Conservation (phyloP, 1,284 basidiomycete genomes). For the Trametes versicolor region DNA sequence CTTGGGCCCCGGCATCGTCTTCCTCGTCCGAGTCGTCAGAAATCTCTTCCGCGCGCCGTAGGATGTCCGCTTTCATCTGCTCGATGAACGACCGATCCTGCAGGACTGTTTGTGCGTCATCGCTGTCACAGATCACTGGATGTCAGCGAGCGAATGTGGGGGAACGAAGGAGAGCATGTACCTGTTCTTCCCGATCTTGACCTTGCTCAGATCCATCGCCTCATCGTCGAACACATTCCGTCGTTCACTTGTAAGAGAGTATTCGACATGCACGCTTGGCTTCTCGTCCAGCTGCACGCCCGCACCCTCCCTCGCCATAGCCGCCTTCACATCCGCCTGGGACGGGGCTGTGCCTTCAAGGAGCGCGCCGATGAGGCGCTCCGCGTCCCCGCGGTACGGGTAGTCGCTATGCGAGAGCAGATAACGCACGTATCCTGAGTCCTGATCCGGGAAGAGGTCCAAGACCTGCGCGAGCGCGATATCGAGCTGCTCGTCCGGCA, state of each 20-base stretch:
- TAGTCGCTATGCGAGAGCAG: conserved; percentile 61
- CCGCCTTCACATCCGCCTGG: conserved; percentile 47
- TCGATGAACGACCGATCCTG: conserved; percentile 72
- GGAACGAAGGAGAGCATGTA: conserved; percentile 40
- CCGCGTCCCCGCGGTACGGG: conserved; percentile 59
- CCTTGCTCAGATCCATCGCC: conserved; percentile 65
- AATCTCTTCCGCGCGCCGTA: conserved; percentile 78
- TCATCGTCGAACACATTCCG: conserved; percentile 81
- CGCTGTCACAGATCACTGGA: conserved; percentile 45
- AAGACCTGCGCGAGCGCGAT: conserved; percentile 70
- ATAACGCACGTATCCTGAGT: conserved; percentile 62
- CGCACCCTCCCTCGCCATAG: conserved; percentile 20
- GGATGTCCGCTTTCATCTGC: conserved; percentile 83
- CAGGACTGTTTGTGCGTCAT: conserved; percentile 54
- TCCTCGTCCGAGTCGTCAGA: conserved; percentile 74
- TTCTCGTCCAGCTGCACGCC: conserved; percentile 3
- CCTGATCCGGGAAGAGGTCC: conserved; percentile 73
- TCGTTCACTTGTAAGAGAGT: conserved; percentile 56
- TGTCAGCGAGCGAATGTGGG: not conserved
- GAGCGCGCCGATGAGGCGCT: conserved; percentile 72
- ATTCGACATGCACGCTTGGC: conserved; percentile 36
- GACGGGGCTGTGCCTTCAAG: conserved; percentile 73
- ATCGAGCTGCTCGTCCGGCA: conserved; percentile 51
- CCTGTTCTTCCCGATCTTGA: conserved; percentile 79
- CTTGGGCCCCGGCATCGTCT: conserved; percentile 38